Conservation (phyloP, 805 yeast genomes). For the Saccharomycopsis selenospora region DNA sequence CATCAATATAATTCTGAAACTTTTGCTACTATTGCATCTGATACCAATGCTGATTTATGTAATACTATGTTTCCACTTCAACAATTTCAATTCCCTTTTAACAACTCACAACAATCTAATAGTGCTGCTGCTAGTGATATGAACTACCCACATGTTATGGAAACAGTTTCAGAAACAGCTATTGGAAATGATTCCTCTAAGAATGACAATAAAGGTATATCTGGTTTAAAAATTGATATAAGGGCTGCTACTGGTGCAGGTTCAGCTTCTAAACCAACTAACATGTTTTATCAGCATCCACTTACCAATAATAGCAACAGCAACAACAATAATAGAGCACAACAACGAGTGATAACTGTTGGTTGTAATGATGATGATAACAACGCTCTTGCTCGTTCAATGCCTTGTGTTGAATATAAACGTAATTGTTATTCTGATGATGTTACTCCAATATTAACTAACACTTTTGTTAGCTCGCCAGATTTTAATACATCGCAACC, state of each 20-base stretch:
- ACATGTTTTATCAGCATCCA: neutral
- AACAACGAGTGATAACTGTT: no score
- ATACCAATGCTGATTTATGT: no score
- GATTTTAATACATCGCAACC: neutral
- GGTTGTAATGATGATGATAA: no score
- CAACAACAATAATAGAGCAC: no score
- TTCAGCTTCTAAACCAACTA: neutral
- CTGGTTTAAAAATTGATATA: neutral
- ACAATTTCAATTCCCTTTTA: neutral
- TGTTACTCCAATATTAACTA: neutral
- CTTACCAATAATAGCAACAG: neutral
- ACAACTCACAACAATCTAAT: neutral
- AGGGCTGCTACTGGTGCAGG: neutral
- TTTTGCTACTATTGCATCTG: no score
- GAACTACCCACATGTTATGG: neutral
- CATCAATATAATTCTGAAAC: no score
- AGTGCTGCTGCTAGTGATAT: constrained; percentile 3
- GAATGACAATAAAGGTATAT: neutral
- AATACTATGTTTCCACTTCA: neutral
- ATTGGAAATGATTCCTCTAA: no score
- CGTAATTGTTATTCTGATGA: neutral
- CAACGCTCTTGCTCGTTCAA: neutral
- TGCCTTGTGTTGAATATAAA: neutral
- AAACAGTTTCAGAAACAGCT: no score
- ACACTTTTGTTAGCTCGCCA: neutral